These are phyloP conservation scores for Lentinula novae-zelandiae DNA, from an alignment of 1,284 basidiomycete genomes.

Conservation along the genomic window DNA sequence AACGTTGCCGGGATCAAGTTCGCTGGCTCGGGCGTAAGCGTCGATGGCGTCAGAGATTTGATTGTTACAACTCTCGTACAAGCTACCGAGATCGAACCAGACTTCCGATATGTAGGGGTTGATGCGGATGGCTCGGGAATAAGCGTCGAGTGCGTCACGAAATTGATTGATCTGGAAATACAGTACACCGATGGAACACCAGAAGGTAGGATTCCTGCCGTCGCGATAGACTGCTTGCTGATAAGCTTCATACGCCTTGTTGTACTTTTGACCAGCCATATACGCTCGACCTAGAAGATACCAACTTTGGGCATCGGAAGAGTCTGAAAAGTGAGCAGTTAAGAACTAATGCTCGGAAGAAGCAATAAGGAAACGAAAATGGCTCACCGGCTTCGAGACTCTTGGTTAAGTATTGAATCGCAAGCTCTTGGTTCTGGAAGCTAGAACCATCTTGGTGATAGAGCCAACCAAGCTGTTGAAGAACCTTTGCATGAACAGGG, in stretches of 20 bases:
- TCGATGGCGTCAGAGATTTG: constrained; percentile 99
- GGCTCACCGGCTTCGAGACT: constrained; percentile 85
- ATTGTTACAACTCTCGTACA: constrained; percentile 99
- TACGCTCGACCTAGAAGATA: constrained; percentile 97
- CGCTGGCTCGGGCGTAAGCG: constrained; percentile 89
- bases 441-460: constrained; percentile 93
- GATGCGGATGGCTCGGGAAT: constrained; percentile 96
- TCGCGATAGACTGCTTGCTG: constrained; percentile 99
- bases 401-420: constrained; percentile 92
- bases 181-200: constrained; percentile 98
- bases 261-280: constrained; percentile 99
- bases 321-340: constrained; percentile 48
- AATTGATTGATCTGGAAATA: constrained; percentile 99
- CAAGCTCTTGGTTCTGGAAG: constrained; percentile 94
- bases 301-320: constrained; percentile 97
- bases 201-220: constrained; percentile 98
- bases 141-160: constrained; percentile 96
- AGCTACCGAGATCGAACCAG: constrained; percentile 96
- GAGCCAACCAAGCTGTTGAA: constrained; percentile 97
- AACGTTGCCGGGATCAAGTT: constrained; percentile 81
- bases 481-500: constrained; percentile 92
- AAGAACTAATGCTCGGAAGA: not conserved
- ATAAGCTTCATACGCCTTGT: constrained; percentile 99
- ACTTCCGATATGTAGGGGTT: constrained; percentile 99
- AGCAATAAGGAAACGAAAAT: not conserved